Evolutionary conservation across 140 eudicot genomes (phyloP), one percentile per base, ranked within the genome.

Genomic region (Senecio squalidus): DNA sequence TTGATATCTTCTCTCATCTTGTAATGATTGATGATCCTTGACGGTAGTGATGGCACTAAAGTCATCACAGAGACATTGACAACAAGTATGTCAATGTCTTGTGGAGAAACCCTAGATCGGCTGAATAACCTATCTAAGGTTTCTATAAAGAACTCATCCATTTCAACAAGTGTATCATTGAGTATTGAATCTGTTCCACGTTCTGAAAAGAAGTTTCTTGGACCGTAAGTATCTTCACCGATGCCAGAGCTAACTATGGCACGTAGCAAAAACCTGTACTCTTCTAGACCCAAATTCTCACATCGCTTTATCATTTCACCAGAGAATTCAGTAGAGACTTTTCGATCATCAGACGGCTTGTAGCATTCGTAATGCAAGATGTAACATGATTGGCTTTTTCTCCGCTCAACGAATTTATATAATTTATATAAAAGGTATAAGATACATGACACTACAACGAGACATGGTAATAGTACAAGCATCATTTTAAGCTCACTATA

Each of bases 351-450:
- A 11, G 83, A 17, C 6, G 91, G 70, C 74, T 76, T 83, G 72
- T 39, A 79, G 66, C 86, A 83, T 58, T 83, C 83, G 15, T 83
- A 83, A 52, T 58, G 58, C 51, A 83, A 62, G 76, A 83, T 83
- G 76, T 79, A 79, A 39, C 88, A 81, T 62, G 70, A 29, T 24
- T 77, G 68, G 56, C 72, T 41, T 50, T 45, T 45, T 55, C 66
- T 64, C 29, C 62, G 66, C 1, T 73, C 74, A 43, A 66, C 25
- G 30, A 66, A 20, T 41, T 50, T 66, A 13, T 66, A 50, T 5
- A 66, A 20, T 41, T 50, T 66, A 13, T 66, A 50, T 5, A 73
- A 17, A 21, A 58, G 53, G 64, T 58, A 48, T 56, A 64, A 25
- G 28, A 48, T 39, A 20, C 14, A 43, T 20, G n/a, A n/a, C n/a